Conservation (phyloP, 2,329 filamentous ascomycete species). For the Hymenoscyphus linearis region DNA sequence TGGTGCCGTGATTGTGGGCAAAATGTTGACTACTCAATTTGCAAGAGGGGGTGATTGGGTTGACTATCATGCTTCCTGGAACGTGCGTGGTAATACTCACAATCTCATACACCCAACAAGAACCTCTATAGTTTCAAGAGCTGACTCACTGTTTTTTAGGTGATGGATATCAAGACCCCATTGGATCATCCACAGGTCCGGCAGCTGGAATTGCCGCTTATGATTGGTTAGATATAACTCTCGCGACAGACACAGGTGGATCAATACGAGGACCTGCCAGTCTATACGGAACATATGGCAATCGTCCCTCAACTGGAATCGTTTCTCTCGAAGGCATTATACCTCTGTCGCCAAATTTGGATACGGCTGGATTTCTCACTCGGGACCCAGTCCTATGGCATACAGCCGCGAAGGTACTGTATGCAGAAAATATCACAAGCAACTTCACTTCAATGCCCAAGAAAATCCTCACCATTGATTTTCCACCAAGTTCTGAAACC, state of each 20-base stretch:
- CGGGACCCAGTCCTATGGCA: constrained; percentile 40
- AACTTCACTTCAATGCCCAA: constrained; percentile 36
- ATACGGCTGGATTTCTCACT: constrained; percentile 42
- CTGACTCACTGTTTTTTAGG: constrained; percentile 23
- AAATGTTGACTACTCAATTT: constrained; percentile 47
- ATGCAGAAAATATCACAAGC: constrained; percentile 40
- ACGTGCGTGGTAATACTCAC: constrained; percentile 27
- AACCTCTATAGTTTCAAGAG: neutral
- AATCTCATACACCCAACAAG: neutral
- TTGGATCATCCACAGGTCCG: constrained; percentile 42
- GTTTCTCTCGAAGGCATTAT: constrained; percentile 44
- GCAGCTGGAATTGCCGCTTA: constrained; percentile 42
- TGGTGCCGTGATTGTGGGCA: constrained; percentile 51
- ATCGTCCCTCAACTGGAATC: constrained; percentile 43
- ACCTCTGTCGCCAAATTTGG: constrained; percentile 42
- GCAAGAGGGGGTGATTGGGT: constrained; percentile 42
- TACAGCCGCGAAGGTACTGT: constrained; percentile 40
- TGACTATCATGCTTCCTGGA: constrained; percentile 37
- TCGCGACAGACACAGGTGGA: constrained; percentile 46
- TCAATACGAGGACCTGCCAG: constrained; percentile 43
- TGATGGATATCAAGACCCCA: constrained; percentile 44
- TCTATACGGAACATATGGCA: constrained; percentile 45
- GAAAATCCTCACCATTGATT: constrained; percentile 38
- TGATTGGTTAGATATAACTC: constrained; percentile 43
- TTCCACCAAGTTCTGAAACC: constrained; percentile 32